Base-by-base conservation (phyloP, 305 asterid species). In the Euphrasia arctica region DNA sequence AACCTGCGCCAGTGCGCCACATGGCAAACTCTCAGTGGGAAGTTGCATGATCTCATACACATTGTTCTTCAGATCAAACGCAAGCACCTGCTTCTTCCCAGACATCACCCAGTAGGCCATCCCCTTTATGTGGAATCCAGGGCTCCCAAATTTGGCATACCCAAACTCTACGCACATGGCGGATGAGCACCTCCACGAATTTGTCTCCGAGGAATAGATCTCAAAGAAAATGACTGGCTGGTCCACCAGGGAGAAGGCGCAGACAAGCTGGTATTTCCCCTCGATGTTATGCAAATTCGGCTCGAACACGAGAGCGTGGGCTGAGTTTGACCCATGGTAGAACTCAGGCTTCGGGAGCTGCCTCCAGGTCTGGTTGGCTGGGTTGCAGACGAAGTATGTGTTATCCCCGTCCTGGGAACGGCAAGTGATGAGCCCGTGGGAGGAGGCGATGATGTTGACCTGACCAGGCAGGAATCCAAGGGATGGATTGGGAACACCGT, bases 381-480 rank as follows among this genome's bases (percentile, higher is more conserved):
- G 85, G 59, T 79, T 82, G 77, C 84, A 79, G 42, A 82, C 62
- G 60, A 62, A 70, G 54, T 77, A 77, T 7, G 60, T 12, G 8
- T 73, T 45, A 4, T 34, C 29, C 7, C 36, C 64, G 2, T 1
- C 39, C 0, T 7, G 48, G 14, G 42, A 70, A 61, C 71, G 76
- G 68, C 80, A 77, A 9, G 80, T 81, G 15, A 82, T 74, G 64
- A 82, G 69, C 31, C 88, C 88, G 2, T 47, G 72, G 48, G 78
- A 62, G 11, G 88, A 79, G 68, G 82, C 69, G 29, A 54, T 36
- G 42, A 82, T 67, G 34, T 9, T 7, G 5, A 65, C 32, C 5
- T 0, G 5, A 11, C 9, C 61, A 3, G 77, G 82, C 50, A 79
- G 55, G 80, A 75, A 75, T 0, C 8, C 1, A 22, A 75, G 76